Base-by-base conservation (phyloP, 306 rosid genomes). In the Gleditsia sinensis region DNA sequence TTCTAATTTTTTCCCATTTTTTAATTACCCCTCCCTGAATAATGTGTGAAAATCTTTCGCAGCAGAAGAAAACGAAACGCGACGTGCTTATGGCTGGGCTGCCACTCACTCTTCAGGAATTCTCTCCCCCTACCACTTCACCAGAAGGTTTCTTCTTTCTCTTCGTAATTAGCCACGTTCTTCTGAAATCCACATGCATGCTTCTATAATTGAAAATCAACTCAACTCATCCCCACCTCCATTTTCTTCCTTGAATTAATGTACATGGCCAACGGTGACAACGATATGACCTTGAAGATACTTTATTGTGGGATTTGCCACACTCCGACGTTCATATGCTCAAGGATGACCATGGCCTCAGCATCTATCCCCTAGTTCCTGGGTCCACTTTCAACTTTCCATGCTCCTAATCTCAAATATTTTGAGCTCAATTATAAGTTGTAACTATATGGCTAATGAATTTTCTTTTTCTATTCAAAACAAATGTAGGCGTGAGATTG, bases 401-500 rank as follows among this genome's bases (percentile, higher is more conserved):
- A 3, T 3, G 37, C 5, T 4, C 6, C 37, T 33, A 33, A 33
- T 33, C 5, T 2, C 37, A 33, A 3, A 33, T 3, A 33, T 33
- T 43, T 43, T 5, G 3, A 16, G 20, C 8, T 48, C 23, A n/a
- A 48, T 48, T n/a, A 23, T 48, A 19, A 48, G 3, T 48, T 5
- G 0, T 33, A 33, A 33, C 37, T 33, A 33, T 33, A 33, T 2
- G 4, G 19, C 49, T 43, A 3, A 43, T 43, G 19, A 3, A 43
- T 43, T 43, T 43, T 13, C n/a, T 43, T 43, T 3, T 14, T 2
- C 49, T 43, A 12, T 12, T 45, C 20, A 14, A 16, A 14, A 45
- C 20, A 45, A n/a, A 4, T 69, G 9, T 12, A 79, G 83, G 48
- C 83, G 56, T 32, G 83, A 79, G 55, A 46, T 79, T 16, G 79